Evolutionary conservation across 176 grass and related monocot genomes (phyloP), one percentile per base, ranked within the genome.

Genomic region (Oryza nivara): DNA sequence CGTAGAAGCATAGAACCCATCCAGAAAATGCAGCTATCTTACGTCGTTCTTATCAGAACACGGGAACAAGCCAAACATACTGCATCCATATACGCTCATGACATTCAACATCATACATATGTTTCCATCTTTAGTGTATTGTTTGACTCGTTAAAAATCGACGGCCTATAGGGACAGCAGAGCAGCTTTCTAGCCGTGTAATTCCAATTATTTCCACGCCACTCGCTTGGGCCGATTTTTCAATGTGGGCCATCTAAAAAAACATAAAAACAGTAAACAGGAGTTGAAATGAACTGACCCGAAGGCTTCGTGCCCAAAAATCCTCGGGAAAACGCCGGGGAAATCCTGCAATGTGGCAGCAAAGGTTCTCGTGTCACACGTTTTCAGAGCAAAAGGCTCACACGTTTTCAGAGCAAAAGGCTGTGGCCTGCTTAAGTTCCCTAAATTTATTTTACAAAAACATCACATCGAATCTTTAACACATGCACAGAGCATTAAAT

Each of bases 271-370:
- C 43, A 3, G 7, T 10, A 9, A 44, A 44, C 6, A 41, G 40
- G 43, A 44, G 43, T 43, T 9, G 43, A 44, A 45, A 30, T 41
- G 43, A 74, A 73, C 73, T 80, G 78, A 98, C 96, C 96, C 96
- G 60, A 92, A 92, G 9, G 96, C 89, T 65, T 98, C 92, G 80
- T 98, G 96, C 65, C 96, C 96, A 36, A 95, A 88, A 15, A 98
- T 93, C 77, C 86, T 82, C 1, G 96, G 92, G 87, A 88, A 88
- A 44, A 87, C 45, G 68, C 64, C 85, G 7, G 89, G 85, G 30
- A 83, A 76, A 66, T 86, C 92, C 89, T 92, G 86, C 26, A 83
- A 32, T 16, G 77, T 76, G 40, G 32, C 3, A 61, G 5, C n/a
- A 46, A 43, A 28, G 19, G 19, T n/a, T 9, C 19, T 0, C 56